phyloP scores from a whole-genome alignment of 2,329 filamentous ascomycete genomes.

The Sordariomycetes sp. region DNA sequence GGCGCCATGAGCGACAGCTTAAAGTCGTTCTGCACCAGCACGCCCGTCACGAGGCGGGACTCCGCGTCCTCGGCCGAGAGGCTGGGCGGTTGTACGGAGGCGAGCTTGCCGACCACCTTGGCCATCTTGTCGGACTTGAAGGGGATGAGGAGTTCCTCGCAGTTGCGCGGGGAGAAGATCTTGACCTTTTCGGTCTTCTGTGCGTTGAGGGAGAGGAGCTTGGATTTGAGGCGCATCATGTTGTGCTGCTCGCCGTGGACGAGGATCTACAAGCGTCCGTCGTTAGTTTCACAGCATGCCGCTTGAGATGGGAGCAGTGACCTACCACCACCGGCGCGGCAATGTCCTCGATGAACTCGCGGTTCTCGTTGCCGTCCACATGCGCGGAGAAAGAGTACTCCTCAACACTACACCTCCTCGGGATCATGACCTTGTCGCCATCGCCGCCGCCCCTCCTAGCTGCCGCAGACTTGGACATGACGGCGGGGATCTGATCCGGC shows the following conservation, averaged over 20 bases:
- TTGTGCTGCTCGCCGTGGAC: constrained; percentile 96
- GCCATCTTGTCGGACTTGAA: constrained; percentile 93
- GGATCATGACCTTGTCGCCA: constrained; percentile 87
- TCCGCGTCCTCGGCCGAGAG: constrained; percentile 15
- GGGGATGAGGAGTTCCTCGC: constrained; percentile 85
- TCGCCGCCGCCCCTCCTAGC: constrained; percentile 35
- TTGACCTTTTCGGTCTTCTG: constrained; percentile 73
- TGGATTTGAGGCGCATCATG: constrained; percentile 94
- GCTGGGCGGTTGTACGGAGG: constrained; percentile 59
- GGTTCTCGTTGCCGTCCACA: constrained; percentile 89
- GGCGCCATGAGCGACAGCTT: constrained; percentile 95
- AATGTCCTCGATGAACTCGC: constrained; percentile 93
- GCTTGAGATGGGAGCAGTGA: constrained; percentile 12
- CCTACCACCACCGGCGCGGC: constrained; percentile 81
- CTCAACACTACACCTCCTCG: constrained; percentile 79
- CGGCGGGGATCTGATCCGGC: constrained; percentile 84
- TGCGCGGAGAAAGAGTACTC: constrained; percentile 95
- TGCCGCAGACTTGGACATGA: constrained; percentile 66
- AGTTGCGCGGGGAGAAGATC: constrained; percentile 87
- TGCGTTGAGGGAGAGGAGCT: constrained; percentile 82
- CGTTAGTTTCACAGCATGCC: neutral
- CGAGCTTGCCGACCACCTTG: constrained; percentile 90
- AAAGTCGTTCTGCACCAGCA: constrained; percentile 94
- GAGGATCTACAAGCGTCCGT: constrained; percentile 36
- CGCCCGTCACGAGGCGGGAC: constrained; percentile 59